A percentile compares a stretch with the other conserved stretches of the same genome.
These are phyloP conservation scores for Candida dajiaensis DNA, from an alignment of 805 yeast species.

Conservation along the genomic window DNA sequence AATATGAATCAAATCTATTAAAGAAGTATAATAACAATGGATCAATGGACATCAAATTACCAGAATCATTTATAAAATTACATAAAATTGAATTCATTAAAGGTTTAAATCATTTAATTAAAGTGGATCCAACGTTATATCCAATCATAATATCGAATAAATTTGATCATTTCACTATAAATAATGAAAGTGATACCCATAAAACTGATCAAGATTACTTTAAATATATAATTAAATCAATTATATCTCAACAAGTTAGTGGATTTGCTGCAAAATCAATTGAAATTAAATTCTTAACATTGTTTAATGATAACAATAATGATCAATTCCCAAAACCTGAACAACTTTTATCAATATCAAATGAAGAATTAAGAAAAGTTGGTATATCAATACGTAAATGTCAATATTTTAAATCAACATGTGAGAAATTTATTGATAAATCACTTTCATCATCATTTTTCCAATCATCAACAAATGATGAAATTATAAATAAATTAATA, in stretches of 20 bases:
- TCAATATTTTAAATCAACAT: slow-evolving; percentile 51
- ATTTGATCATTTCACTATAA: slow-evolving; percentile 25
- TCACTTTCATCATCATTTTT: slow-evolving; percentile 34
- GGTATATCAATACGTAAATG: slow-evolving; percentile 71
- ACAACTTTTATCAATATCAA: slow-evolving; percentile 33
- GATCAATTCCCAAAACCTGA: slow-evolving; percentile 37
- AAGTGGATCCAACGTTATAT: slow-evolving; percentile 32
- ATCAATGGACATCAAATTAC: slow-evolving; percentile 7
- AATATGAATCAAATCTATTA: background rate
- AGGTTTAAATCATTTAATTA: slow-evolving; percentile 29
- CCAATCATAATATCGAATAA: slow-evolving; percentile 20
- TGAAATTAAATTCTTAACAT: slow-evolving; percentile 36
- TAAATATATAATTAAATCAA: slow-evolving; percentile 37
- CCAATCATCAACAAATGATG: slow-evolving; percentile 33
- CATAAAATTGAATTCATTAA: slow-evolving; percentile 29
- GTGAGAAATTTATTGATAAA: slow-evolving; percentile 42
- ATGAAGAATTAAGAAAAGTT: slow-evolving; percentile 47
- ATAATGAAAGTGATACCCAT: slow-evolving; percentile 6
- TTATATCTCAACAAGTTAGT: slow-evolving; percentile 70
- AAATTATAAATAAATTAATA: slow-evolving; percentile 42
- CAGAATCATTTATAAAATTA: slow-evolving; percentile 18
- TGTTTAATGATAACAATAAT: slow-evolving; percentile 32
- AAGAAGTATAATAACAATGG: no score
- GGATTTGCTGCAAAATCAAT: slow-evolving; percentile 78
- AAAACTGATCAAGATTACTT: slow-evolving; percentile 30